Base-by-base conservation (phyloP, 2,329 filamentous ascomycete genomes). In the Clonostachys rhizophaga region DNA sequence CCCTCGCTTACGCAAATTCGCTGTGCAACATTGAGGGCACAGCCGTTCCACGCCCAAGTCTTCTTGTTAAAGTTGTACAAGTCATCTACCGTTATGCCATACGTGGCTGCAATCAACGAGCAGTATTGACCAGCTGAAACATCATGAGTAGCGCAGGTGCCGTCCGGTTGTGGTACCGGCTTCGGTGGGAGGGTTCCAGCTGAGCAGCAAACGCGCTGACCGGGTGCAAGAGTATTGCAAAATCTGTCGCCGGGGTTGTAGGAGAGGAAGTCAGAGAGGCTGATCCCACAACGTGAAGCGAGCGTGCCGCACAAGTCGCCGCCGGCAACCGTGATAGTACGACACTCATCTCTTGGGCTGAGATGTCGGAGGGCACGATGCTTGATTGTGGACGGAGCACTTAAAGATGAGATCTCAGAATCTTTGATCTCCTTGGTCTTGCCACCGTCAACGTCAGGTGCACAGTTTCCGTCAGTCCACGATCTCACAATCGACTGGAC, bases 21-120 rank as follows among this genome's bases (percentile, higher is more conserved):
- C n/a, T 51, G 51, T 1, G 49, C 9, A 16, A 45, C 51, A 13
- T 66, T 51, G 5, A 42, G 34, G 13, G 52, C 48, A 39, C 67
- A 70, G 13, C 64, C 65, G 7, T 47, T 53, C 58, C 65, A 71
- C 1, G 61, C 65, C 66, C 67, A 70, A 0, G 66, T 69, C 42
- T 65, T 55, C 45, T 60, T 64, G 55, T 70, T 71, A 12, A 57
- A 57, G 10, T 47, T 37, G 18, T 67, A 60, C 13, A 79, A 61
- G 5, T 72, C 56, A 0, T 59, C 51, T 0, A 58, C 48, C 0
- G 62, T 71, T 6, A 77, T 51, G 5, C 56, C 52, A 50, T 71
- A 48, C 1, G 47, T 44, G 3, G 53, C 50, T 2, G 66, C 68
- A 45, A 76, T 59, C 2, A 9, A 44, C 17, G 50, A 39, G 53